Percentiles rank a stretch among this genome's conserved stretches.
Evolutionary conservation across 164 flowering plant genomes (phyloP).

Genomic region (Berberis thunbergii): DNA sequence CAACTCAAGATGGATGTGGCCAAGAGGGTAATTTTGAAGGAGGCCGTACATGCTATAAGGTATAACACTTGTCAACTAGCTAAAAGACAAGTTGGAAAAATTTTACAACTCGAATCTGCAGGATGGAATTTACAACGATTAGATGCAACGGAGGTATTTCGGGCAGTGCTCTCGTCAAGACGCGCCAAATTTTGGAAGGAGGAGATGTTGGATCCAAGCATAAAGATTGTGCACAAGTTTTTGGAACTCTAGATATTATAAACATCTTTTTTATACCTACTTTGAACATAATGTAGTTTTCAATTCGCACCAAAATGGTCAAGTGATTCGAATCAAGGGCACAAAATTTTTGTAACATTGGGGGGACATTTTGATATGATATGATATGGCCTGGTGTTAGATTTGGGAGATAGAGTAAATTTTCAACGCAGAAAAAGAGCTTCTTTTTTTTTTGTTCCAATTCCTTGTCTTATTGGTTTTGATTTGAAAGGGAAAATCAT

Average conservation of each 20-base stretch:
- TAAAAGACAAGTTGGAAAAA: constrained; percentile 62
- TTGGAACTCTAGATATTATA: constrained; percentile 18
- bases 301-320: too few relatives aligned
- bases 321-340: too few relatives aligned
- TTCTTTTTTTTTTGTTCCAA: too few relatives aligned
- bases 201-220: constrained; percentile 58
- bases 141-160: constrained; percentile 64
- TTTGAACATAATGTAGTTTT: too few relatives aligned
- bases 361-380: too few relatives aligned
- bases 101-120: constrained; percentile 40
- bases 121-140: constrained; percentile 75
- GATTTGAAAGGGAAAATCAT: too few relatives aligned
- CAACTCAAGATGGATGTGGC: constrained; percentile 15
- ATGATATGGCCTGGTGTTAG: too few relatives aligned
- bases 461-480: too few relatives aligned
- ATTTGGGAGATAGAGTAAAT: too few relatives aligned
- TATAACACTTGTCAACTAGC: constrained; percentile 82
- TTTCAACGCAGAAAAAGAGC: too few relatives aligned
- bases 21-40: neutral
- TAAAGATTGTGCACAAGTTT: constrained; percentile 70
- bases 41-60: constrained; percentile 39
- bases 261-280: too few relatives aligned
- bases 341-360: too few relatives aligned
- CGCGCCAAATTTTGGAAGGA: constrained; percentile 49
- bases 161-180: constrained; percentile 27